These are phyloP conservation scores for Citrus medica DNA, from an alignment of 345 rosid species.

Conservation along the genomic window DNA sequence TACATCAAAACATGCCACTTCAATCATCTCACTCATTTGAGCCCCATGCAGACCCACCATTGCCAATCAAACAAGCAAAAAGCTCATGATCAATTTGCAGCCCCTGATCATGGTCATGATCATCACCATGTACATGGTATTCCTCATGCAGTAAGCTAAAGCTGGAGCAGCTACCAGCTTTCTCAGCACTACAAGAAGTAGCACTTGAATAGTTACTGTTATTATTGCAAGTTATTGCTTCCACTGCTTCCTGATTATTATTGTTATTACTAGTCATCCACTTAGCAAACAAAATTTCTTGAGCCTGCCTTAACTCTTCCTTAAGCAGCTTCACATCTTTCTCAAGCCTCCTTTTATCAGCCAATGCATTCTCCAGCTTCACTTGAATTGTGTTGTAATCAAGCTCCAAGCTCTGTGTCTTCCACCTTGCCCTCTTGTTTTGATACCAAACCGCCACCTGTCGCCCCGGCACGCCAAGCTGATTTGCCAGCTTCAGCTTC, in stretches of 20 bases:
- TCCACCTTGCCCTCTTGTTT: conserved; percentile 90
- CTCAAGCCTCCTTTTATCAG: conserved; percentile 59
- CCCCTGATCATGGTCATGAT: conserved; percentile 27
- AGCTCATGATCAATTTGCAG: conserved; percentile 67
- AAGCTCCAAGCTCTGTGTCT: conserved; percentile 70
- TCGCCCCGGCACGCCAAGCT: conserved; percentile 66
- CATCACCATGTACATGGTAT: conserved; percentile 8
- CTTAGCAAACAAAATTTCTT: conserved; percentile 33
- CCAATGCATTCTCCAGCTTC: conserved; percentile 49
- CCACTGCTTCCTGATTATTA: conserved; percentile 4
- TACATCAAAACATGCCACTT: too few species aligned
- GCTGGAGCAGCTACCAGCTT: background rate
- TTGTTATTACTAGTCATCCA: background rate
- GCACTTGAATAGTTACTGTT: background rate
- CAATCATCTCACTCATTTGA: too few species aligned
- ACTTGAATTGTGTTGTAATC: conserved; percentile 51
- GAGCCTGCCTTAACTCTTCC: conserved; percentile 58
- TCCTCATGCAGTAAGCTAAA: conserved; percentile 19
- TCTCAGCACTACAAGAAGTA: conserved; percentile 15
- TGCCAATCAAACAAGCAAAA: conserved; percentile 56
- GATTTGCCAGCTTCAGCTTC: conserved; percentile 64
- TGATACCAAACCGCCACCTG: conserved; percentile 97
- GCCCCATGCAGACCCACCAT: conserved; percentile 43
- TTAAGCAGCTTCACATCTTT: conserved; percentile 57
- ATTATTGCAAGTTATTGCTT: background rate